A percentile compares a stretch with the other conserved stretches of the same genome.
Conservation (phyloP, 805 yeast genomes). For the Pichia ethanolica region DNA sequence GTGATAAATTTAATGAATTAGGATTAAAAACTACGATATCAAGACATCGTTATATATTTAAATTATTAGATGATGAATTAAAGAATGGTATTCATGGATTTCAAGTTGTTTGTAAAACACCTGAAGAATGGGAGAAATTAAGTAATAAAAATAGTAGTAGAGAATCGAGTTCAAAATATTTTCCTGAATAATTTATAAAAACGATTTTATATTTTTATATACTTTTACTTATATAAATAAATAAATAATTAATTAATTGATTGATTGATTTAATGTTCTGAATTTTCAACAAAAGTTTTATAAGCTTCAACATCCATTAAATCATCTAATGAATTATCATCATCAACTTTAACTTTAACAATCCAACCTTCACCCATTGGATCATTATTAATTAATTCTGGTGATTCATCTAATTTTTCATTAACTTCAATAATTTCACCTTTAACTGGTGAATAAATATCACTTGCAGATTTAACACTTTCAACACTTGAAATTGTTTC, state of each 20-base stretch:
- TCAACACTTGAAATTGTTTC: slow-evolving; percentile 91
- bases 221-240: too few species aligned
- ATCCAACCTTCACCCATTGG: slow-evolving; percentile 96
- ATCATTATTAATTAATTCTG: slow-evolving; percentile 75
- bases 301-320: slow-evolving; percentile 51
- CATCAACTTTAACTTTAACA: slow-evolving; percentile 58
- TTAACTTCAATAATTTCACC: slow-evolving; percentile 75
- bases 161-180: slow-evolving; percentile 4
- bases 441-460: slow-evolving; percentile 79
- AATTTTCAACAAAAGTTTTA: slow-evolving; percentile 49
- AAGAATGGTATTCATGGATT: slow-evolving; percentile 69
- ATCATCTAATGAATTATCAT: slow-evolving; percentile 30
- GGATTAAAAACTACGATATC: slow-evolving; percentile 50
- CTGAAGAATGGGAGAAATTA: slow-evolving; percentile 38
- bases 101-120: slow-evolving; percentile 77
- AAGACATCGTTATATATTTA: slow-evolving; percentile 73
- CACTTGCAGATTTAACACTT: slow-evolving; percentile 89
- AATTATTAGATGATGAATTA: slow-evolving; percentile 64
- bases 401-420: slow-evolving; percentile 54
- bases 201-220: too few species aligned
- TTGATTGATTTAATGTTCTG: slow-evolving; percentile 26
- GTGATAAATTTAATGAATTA: slow-evolving; percentile 49
- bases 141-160: not conserved
- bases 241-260: too few species aligned
- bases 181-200: not conserved